Conservation (phyloP, 768 basidiomycete species). For the Lactarius quietus region DNA sequence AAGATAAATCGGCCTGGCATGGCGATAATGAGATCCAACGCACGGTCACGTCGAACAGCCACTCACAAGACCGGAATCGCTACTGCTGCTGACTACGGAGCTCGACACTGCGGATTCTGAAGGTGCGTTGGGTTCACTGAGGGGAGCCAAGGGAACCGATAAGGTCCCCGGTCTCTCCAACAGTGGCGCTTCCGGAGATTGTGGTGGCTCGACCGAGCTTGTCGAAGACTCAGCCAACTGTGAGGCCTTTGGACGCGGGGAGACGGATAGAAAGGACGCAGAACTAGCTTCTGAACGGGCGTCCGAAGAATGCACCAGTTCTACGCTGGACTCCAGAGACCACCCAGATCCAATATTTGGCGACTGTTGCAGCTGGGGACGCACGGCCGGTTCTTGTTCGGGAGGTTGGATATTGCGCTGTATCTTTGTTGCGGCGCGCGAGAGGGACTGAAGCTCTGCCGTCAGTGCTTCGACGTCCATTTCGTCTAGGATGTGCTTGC, state of each 20-base stretch:
- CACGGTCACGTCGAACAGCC: background rate
- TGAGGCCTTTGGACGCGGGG: conserved; percentile 42
- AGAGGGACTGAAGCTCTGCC: conserved; percentile 47
- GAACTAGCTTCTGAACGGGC: conserved; percentile 45
- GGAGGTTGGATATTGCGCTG: conserved; percentile 18
- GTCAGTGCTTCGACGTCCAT: conserved; percentile 79
- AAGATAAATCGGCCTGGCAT: conserved; percentile 18
- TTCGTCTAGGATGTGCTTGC: conserved; percentile 57
- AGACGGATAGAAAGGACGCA: conserved; percentile 38
- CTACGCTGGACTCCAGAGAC: conserved; percentile 39
- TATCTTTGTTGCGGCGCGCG: conserved; percentile 34
- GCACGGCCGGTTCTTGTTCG: conserved; percentile 15
- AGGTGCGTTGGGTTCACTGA: conserved; percentile 4
- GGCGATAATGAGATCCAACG: background rate
- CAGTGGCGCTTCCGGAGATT: conserved; percentile 25
- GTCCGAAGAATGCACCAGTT: conserved; percentile 35
- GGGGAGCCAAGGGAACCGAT: background rate
- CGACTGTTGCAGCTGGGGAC: background rate
- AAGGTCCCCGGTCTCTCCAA: conserved; percentile 5
- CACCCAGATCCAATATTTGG: conserved; percentile 26
- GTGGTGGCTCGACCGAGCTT: conserved; percentile 44
- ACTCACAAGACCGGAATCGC: conserved; percentile 19
- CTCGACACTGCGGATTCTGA: conserved; percentile 28
- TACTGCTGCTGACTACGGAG: conserved; percentile 26
- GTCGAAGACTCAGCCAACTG: conserved; percentile 35